Base-by-base conservation (phyloP, 306 rosid genomes). In the Sechiopsis laciniata region DNA sequence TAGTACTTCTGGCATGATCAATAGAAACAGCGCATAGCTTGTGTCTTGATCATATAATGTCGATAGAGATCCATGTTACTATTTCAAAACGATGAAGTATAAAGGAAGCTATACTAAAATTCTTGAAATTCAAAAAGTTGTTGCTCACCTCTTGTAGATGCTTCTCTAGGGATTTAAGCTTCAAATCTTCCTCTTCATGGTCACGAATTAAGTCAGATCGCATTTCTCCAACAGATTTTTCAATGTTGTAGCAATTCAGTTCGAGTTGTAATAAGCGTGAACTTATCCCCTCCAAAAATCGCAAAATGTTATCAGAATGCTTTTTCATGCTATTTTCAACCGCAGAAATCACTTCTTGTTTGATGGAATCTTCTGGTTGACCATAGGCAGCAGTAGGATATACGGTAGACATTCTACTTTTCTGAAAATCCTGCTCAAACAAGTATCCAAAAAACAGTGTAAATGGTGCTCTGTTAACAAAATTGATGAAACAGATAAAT, bases 201-300 rank as follows among this genome's bases (percentile, higher is more conserved):
- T 92, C 95, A 80, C 84, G 92, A 63, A 74, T 68, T 59, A 92
- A 74, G 72, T 92, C 97, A 13, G 92, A 85, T 56, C 95, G 90
- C 96, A 92, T 88, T 86, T 90, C 97, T 74, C 96, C 95, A 60
- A 92, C 87, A 57, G 97, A 89, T 69, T 89, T 92, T 74, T 89
- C 96, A 45, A 92, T 81, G 86, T 89, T 92, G 85, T 92, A 92
- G 82, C 96, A 92, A 75, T 89, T 89, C 72, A 92, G 66, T 76
- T 92, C 97, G 85, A 92, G 80, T 79, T 92, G 89, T 7, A 96
- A 92, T 73, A 92, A 78, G 82, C 97, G 85, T 16, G 92, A 84
- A 79, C 96, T 85, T 26, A 92, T 85, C 78, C 96, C 97, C 78
- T 92, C 97, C 32, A 92, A 90, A 80, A 86, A 86, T 59, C 91